Evolutionary conservation across 441 rosid genomes (phyloP).

Genomic region (Bocquillonia castaneifolia): DNA sequence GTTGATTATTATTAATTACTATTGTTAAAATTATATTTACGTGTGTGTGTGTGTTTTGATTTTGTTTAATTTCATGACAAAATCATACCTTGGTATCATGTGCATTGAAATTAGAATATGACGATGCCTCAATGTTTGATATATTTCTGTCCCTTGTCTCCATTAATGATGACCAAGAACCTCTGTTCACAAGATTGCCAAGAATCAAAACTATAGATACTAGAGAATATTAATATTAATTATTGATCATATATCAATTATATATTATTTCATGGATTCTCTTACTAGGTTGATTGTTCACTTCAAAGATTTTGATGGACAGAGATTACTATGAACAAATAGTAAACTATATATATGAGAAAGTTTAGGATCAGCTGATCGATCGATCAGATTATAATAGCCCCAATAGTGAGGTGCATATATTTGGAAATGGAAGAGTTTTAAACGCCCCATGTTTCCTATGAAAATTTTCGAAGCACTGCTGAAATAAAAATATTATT

Average conservation of each 20-base stretch:
- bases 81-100: constrained; percentile 36
- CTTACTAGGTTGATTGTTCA: too few species aligned
- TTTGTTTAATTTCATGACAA: constrained; percentile 3
- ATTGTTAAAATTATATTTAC: too few species aligned
- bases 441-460: background rate
- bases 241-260: background rate
- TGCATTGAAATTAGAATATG: constrained; percentile 32
- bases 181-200: constrained; percentile 34
- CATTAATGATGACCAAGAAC: constrained; percentile 43
- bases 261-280: background rate
- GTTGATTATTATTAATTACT: too few species aligned
- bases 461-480: too few species aligned
- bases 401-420: too few species aligned
- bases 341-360: too few species aligned
- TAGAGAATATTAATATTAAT: background rate
- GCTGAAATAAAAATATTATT: too few species aligned
- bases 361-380: background rate
- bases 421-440: background rate
- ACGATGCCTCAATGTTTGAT: constrained; percentile 32
- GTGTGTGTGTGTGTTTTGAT: too few species aligned
- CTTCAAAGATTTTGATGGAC: background rate
- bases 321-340: background rate
- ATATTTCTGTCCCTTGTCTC: constrained; percentile 35
- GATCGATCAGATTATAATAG: too few species aligned
- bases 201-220: background rate